Evolutionary conservation across 2,329 filamentous ascomycete species (phyloP).

Genomic region (Onygenales sp.): DNA sequence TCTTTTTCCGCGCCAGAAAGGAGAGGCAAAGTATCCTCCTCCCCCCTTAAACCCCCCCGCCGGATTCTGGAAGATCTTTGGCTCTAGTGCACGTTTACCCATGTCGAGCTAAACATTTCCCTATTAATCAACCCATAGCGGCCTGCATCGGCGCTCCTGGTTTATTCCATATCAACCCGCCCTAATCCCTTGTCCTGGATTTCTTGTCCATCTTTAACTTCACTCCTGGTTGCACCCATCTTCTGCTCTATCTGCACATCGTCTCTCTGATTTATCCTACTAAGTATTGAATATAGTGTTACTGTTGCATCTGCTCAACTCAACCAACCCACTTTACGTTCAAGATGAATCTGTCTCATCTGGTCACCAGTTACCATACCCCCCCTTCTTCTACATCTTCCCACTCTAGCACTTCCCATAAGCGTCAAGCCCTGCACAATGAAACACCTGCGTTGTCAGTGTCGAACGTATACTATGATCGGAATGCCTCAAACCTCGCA

Average conservation of each 20-base stretch:
- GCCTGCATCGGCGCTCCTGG: background rate
- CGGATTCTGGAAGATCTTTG: constrained; percentile 5
- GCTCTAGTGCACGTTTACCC: constrained; percentile 3
- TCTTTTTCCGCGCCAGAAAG: background rate
- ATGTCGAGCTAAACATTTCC: constrained; percentile 1
- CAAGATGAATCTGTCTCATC: constrained; percentile 9
- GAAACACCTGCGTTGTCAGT: background rate
- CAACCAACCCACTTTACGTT: background rate
- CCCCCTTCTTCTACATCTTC: constrained; percentile 14
- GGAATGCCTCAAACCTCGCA: constrained; percentile 4
- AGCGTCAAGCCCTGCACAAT: constrained; percentile 17
- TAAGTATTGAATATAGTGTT: background rate
- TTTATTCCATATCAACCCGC: constrained; percentile 1
- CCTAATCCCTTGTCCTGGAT: constrained; percentile 1
- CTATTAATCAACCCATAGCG: background rate
- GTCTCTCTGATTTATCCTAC: background rate
- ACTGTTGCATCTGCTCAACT: background rate
- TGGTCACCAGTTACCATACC: constrained; percentile 6
- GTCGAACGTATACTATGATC: background rate
- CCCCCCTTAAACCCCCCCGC: background rate
- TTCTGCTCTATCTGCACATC: background rate
- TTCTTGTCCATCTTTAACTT: background rate
- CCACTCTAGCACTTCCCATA: constrained; percentile 16
- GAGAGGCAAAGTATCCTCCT: constrained; percentile 1
- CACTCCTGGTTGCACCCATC: background rate